Base-by-base conservation (phyloP, 306 rosid species). In the Inga oerstediana region DNA sequence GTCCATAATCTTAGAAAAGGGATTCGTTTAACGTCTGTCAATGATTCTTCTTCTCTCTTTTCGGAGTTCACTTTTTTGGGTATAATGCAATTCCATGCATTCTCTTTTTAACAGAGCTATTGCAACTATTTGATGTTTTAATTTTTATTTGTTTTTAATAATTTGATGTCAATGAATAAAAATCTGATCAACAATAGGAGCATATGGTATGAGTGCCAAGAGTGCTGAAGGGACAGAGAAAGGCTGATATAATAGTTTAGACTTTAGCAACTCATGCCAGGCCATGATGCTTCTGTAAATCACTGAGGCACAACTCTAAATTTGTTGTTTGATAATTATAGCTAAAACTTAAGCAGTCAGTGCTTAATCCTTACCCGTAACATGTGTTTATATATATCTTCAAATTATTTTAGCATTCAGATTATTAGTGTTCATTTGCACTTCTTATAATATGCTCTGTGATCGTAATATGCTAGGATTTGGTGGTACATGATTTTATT, bases 281-380 rank as follows among this genome's bases (percentile, higher is more conserved):
- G 17, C 35, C 77, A 56, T 64, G 43, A 20, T 76, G 67, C 74
- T 22, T 72, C 35, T 72, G 58, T 72, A 48, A 44, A 65, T 37
- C 19, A 61, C 68, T 80, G 74, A 22, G 14, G 20, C 49, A 39
- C n/a, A 32, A 66, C 69, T 52, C 65, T 81, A 56, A 44, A 78
- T 56, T 32, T 61, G 62, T 77, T 64, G 15, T 62, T 75, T 45
- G 16, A 41, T 49, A 65, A 58, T 79, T 39, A 11, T 74, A 35
- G 68, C 64, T 79, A 75, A 69, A 61, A 76, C 66, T 68, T 67
- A 12, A 54, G 34, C 67, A 43, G 20, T 27, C 7, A 34, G 49
- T 65, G 62, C 41, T 69, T 59, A 56, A 61, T 82, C 64, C 79
- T 71, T 71, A 20, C 34, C 5, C 75, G 59, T 83, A 75, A 74